These are phyloP conservation scores for Sporothrix inflata DNA, from an alignment of 2,329 filamentous ascomycete genomes.

Conservation along the genomic window DNA sequence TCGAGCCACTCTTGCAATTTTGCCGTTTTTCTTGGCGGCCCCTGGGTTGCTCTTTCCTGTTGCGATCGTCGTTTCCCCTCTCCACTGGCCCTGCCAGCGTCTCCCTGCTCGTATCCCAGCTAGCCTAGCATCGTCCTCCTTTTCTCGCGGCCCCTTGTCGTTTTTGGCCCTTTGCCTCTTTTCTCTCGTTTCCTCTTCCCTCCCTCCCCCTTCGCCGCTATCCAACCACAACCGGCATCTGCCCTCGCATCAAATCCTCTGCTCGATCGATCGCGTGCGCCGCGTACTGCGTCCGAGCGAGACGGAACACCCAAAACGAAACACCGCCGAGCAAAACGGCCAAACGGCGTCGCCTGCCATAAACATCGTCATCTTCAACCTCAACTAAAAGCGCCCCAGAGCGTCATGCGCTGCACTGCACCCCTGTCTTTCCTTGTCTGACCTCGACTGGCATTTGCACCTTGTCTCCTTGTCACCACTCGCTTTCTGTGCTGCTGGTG, in stretches of 20 bases:
- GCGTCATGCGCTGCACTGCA: conserved; percentile 2
- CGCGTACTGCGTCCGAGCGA: background rate
- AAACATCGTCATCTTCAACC: conserved; percentile 3
- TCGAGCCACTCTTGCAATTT: conserved; percentile 10
- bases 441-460: conserved; percentile 9
- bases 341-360: background rate
- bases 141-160: conserved; percentile 11
- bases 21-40: conserved; percentile 20
- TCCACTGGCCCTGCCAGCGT: conserved; percentile 12
- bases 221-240: conserved; percentile 17
- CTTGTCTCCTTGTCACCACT: conserved; percentile 10
- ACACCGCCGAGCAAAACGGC: background rate
- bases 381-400: background rate
- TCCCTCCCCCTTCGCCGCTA: background rate
- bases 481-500: background rate
- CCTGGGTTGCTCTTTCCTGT: conserved; percentile 28
- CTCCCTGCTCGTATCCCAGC: conserved; percentile 20
- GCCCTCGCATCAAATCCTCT: background rate
- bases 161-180: background rate
- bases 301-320: background rate
- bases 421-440: conserved; percentile 5
- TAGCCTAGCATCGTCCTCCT: conserved; percentile 3
- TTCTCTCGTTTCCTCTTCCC: background rate
- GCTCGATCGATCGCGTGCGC: conserved; percentile 25
- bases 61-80: conserved; percentile 29